Evolutionary conservation across 2,329 filamentous ascomycete genomes (phyloP), one percentile per base, ranked within the genome.

Genomic region (Xylariaceae sp.): DNA sequence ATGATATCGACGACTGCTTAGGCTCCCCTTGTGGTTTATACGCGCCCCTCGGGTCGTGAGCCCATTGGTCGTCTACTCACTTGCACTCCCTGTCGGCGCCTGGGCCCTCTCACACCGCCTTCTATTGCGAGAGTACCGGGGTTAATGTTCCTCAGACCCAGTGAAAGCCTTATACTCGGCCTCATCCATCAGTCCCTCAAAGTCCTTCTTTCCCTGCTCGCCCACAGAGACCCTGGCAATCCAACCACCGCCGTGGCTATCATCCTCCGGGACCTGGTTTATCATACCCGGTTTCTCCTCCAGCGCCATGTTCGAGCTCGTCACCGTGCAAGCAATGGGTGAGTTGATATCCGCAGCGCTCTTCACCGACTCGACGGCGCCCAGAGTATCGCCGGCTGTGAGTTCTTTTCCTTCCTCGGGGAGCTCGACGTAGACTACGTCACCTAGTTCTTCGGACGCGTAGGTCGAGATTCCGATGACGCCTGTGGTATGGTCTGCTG

Each of bases 301-400:
- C 54, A 99, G 80, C 52, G 76, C 66, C 11, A 66, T 65, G 75
- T 99, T 99, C 63, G 85, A 77, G 64, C 86, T 81, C 35, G 82
- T 78, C 53, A 99, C 82, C 60, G 75, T 87, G 66, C 92, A 92
- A 45, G 79, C 74, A 58, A 96, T 81, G 15, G 94, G 94, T 12
- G 90, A 85, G 74, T 96, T 87, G 76, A 99, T 96, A 69, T 99
- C 94, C 56, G 89, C 92, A n/a, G 94, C 94, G 55, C 87, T 94
- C 80, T 99, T 99, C 71, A 99, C 94, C 2, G 90, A 96, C 77
- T 99, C 94, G 62, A 99, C 92, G 53, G 92, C 90, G 59, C 94
- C 94, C 60, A 97, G 87, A 57, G 87, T 79, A 66, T 97, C 92
- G 63, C 90, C 90, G 49, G 84, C 80, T 51, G 73, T 71, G 54